Conservation (phyloP, 768 basidiomycete species). For the Floccularia luteovirens region DNA sequence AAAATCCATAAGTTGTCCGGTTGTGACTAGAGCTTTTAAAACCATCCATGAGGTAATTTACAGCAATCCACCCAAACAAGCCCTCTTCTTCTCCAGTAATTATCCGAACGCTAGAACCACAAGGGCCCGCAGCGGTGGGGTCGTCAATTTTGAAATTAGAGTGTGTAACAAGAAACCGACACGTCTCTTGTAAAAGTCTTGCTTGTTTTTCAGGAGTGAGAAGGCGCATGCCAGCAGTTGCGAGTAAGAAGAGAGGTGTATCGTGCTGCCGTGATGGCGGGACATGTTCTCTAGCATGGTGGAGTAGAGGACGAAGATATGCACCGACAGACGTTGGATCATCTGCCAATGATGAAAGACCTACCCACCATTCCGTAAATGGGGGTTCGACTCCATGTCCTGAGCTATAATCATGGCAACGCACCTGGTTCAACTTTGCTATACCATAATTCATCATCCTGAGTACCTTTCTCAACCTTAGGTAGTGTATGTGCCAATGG, state of each 20-base stretch:
- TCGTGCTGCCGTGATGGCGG: slow-evolving; percentile 79
- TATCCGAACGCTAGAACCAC: slow-evolving; percentile 87
- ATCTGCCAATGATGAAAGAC: slow-evolving; percentile 76
- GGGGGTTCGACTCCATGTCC: neutral
- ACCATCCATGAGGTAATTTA: slow-evolving; percentile 98
- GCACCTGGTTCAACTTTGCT: slow-evolving; percentile 89
- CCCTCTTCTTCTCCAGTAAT: slow-evolving; percentile 99
- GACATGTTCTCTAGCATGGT: slow-evolving; percentile 74
- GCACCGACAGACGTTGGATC: slow-evolving; percentile 60
- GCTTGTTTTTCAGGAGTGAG: slow-evolving; percentile 63
- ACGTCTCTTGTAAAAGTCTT: slow-evolving; percentile 67
- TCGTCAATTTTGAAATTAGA: slow-evolving; percentile 75
- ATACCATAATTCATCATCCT: slow-evolving; percentile 77
- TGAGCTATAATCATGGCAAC: slow-evolving; percentile 16
- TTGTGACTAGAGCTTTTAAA: slow-evolving; percentile 42
- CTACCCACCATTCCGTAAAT: no score
- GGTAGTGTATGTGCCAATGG: slow-evolving; percentile 56
- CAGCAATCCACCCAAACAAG: slow-evolving; percentile 97
- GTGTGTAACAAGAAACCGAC: slow-evolving; percentile 64
- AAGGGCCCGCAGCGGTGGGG: slow-evolving; percentile 65
- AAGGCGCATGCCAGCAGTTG: slow-evolving; percentile 96
- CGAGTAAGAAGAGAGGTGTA: slow-evolving; percentile 90
- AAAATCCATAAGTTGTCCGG: slow-evolving; percentile 89
- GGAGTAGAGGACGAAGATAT: slow-evolving; percentile 79
- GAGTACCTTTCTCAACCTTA: slow-evolving; percentile 87